Conservation (phyloP, 2,329 filamentous ascomycete genomes). For the Akanthomyces dipterigenus region DNA sequence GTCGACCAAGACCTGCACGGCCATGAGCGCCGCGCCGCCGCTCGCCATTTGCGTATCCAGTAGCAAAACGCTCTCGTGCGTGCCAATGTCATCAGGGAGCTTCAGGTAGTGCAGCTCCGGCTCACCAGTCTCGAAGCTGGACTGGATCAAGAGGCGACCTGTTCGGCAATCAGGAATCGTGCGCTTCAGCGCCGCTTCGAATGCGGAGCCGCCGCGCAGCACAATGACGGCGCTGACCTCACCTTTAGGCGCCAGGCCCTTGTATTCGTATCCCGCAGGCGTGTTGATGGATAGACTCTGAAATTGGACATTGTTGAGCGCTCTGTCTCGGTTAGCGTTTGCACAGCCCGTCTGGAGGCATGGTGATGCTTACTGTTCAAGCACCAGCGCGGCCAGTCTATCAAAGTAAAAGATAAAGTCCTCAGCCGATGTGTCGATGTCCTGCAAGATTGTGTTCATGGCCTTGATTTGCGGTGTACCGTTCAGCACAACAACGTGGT, state of each 20-base stretch:
- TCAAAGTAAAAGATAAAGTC: constrained; percentile 99
- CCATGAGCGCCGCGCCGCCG: constrained; percentile 82
- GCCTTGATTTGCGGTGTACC: constrained; percentile 74
- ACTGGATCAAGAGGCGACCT: constrained; percentile 85
- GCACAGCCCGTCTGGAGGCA: no score
- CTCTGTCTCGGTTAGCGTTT: constrained; percentile 39
- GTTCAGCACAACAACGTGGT: constrained; percentile 66
- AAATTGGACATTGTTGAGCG: constrained; percentile 72
- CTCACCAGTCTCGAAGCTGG: constrained; percentile 75
- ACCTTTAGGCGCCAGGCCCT: constrained; percentile 63
- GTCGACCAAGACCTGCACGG: constrained; percentile 89
- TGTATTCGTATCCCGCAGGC: constrained; percentile 61
- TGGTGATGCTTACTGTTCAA: constrained; percentile 57
- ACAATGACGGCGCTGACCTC: constrained; percentile 81
- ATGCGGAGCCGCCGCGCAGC: constrained; percentile 78
- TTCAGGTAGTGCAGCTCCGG: constrained; percentile 89
- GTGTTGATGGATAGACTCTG: constrained; percentile 58
- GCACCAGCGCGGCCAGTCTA: constrained; percentile 72
- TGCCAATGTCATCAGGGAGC: constrained; percentile 64
- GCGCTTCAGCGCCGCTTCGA: constrained; percentile 81
- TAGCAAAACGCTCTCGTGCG: constrained; percentile 75
- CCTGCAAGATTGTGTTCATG: constrained; percentile 86
- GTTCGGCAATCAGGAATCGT: constrained; percentile 90
- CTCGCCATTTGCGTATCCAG: constrained; percentile 93
- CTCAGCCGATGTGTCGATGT: constrained; percentile 70